Conservation (phyloP, 345 rosid species). For the Boechera retrofracta region DNA sequence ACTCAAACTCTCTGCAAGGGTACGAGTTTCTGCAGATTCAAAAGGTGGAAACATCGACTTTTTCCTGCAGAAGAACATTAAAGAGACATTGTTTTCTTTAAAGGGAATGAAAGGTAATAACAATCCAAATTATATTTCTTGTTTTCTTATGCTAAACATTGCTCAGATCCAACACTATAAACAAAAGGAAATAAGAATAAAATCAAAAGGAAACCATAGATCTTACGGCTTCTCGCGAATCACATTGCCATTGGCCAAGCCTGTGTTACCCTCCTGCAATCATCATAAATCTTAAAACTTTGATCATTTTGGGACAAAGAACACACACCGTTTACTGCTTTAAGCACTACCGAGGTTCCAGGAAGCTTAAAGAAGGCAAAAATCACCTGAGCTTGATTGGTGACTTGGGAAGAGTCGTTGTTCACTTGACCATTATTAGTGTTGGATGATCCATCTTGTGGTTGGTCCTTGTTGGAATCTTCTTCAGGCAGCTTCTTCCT, state of each 20-base stretch:
- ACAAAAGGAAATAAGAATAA: background rate
- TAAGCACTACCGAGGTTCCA: background rate
- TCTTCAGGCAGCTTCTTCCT: conserved; percentile 61
- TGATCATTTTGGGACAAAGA: conserved; percentile 19
- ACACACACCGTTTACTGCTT: background rate
- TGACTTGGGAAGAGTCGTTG: conserved; percentile 56
- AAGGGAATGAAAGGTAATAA: too few relatives aligned
- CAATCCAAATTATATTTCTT: too few relatives aligned
- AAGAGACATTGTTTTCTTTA: background rate
- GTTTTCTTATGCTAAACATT: conserved; percentile 4
- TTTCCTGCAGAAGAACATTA: conserved; percentile 51
- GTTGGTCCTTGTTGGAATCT: conserved; percentile 48
- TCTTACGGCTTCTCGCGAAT: conserved; percentile 65
- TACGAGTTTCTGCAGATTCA: conserved; percentile 84
- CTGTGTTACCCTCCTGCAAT: conserved; percentile 57
- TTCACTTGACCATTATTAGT: background rate
- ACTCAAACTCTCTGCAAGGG: conserved; percentile 86
- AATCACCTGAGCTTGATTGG: conserved; percentile 62
- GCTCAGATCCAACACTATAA: conserved; percentile 25
- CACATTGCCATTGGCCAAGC: conserved; percentile 55
- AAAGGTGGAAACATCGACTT: conserved; percentile 86
- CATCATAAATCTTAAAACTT: background rate
- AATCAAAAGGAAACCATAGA: conserved; percentile 10
- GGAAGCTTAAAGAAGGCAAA: background rate
- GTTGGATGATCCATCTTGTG: conserved; percentile 48